Percentiles rank a stretch among this genome's conserved stretches.
phyloP scores from a whole-genome alignment of 129 eudicot genomes.

The Centaurea solstitialis region DNA sequence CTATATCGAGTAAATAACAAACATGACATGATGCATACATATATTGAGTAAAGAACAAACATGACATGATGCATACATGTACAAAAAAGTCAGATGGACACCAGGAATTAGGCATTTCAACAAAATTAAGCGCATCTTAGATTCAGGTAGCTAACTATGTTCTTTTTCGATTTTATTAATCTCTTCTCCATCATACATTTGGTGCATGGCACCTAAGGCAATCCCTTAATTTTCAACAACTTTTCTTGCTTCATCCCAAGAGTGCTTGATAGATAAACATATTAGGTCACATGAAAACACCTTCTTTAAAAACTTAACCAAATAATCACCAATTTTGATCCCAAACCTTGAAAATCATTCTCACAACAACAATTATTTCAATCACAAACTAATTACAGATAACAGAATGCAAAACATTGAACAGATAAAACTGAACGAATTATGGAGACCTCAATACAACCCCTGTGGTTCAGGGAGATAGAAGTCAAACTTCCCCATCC shows the following conservation, averaged over 20 bases:
- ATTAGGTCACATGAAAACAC: background rate
- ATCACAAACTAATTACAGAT: background rate
- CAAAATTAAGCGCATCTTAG: background rate
- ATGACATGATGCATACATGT: background rate
- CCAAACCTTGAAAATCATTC: background rate
- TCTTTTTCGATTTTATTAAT: background rate
- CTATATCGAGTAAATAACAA: background rate
- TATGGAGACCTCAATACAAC: background rate
- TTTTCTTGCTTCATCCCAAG: background rate
- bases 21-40: background rate
- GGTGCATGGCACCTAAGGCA: background rate
- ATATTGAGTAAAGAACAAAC: background rate
- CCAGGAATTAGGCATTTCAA: background rate
- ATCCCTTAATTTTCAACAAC: background rate
- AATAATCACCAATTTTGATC: slow-evolving; percentile 1
- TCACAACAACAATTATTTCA: background rate
- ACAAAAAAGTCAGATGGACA: background rate
- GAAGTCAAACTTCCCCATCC: background rate
- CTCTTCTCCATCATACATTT: background rate
- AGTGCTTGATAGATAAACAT: background rate
- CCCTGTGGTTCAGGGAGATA: background rate
- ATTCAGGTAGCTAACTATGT: background rate
- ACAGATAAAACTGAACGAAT: background rate
- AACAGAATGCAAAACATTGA: background rate
- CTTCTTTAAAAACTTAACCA: background rate